These are phyloP conservation scores for Dalbergia oliveri DNA, from an alignment of 306 rosid species.

Conservation along the genomic window DNA sequence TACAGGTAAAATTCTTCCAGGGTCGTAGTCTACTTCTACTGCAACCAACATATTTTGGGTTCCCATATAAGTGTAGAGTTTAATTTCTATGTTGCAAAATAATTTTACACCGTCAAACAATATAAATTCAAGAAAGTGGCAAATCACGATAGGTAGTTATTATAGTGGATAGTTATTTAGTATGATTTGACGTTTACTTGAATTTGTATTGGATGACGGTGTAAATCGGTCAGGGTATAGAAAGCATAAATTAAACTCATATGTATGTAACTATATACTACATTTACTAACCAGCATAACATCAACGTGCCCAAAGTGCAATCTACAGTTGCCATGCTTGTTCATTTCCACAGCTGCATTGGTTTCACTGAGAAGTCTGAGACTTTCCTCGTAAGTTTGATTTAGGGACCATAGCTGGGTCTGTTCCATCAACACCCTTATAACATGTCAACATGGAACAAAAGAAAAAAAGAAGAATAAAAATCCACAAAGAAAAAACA, in stretches of 20 bases:
- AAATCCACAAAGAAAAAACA: not conserved
- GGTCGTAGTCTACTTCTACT: not conserved
- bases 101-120: too few species aligned
- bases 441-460: not conserved
- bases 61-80: not conserved
- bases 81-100: too few species aligned
- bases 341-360: conserved; percentile 87
- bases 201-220: too few species aligned
- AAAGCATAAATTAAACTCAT: too few species aligned
- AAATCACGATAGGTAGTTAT: too few species aligned
- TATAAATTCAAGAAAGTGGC: too few species aligned
- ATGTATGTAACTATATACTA: not conserved
- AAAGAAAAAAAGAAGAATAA: not conserved
- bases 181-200: too few species aligned
- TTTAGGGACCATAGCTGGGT: conserved; percentile 74
- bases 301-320: conserved; percentile 74
- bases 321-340: conserved; percentile 77
- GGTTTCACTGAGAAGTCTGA: conserved; percentile 81
- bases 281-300: conserved; percentile 64
- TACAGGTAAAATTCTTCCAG: too few species aligned
- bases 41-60: not conserved
- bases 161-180: too few species aligned
- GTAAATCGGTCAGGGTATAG: too few species aligned
- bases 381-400: conserved; percentile 75
- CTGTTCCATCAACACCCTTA: conserved; percentile 49